A percentile compares a stretch with the other conserved stretches of the same genome.
phyloP scores from a whole-genome alignment of 1,284 basidiomycete species.

The Leccinum fallax region DNA sequence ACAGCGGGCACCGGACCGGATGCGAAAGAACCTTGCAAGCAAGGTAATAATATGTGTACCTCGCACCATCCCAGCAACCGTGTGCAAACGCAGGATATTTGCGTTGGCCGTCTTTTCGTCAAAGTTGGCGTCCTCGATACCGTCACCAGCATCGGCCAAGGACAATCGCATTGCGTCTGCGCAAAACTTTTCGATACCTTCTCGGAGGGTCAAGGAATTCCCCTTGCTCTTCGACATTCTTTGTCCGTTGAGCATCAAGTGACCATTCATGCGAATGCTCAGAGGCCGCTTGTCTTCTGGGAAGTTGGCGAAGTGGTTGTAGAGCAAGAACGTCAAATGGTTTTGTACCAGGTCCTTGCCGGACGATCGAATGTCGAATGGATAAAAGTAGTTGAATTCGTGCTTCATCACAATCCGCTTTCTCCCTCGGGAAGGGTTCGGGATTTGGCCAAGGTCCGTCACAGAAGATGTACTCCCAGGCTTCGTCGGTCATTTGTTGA shows the following conservation, averaged over 20 bases:
- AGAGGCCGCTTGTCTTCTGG: conserved; percentile 92
- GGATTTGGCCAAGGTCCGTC: conserved; percentile 61
- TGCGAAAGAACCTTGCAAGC: no score
- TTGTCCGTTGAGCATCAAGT: conserved; percentile 97
- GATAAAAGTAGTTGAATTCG: conserved; percentile 97
- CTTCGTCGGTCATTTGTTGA: conserved; percentile 95
- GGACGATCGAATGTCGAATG: conserved; percentile 98
- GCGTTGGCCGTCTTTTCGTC: conserved; percentile 99
- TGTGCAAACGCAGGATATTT: conserved; percentile 93
- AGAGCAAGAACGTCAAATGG: conserved; percentile 93
- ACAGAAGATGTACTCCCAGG: conserved; percentile 95
- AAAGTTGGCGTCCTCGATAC: conserved; percentile 97
- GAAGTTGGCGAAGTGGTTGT: conserved; percentile 95
- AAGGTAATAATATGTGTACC: conserved; percentile 41
- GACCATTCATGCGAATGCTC: conserved; percentile 94
- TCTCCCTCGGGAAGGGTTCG: conserved; percentile 71
- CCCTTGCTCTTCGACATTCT: conserved; percentile 99
- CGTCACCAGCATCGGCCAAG: conserved; percentile 96
- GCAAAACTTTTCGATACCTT: conserved; percentile 85
- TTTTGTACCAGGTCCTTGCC: conserved; percentile 98
- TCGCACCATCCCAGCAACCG: conserved; percentile 90
- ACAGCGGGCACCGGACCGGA: no score
- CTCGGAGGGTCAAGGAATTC: conserved; percentile 79
- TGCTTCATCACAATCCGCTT: conserved; percentile 83
- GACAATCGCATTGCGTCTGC: conserved; percentile 91